Conservation (phyloP, 2,329 filamentous ascomycete species). For the Myotisia sp. region DNA sequence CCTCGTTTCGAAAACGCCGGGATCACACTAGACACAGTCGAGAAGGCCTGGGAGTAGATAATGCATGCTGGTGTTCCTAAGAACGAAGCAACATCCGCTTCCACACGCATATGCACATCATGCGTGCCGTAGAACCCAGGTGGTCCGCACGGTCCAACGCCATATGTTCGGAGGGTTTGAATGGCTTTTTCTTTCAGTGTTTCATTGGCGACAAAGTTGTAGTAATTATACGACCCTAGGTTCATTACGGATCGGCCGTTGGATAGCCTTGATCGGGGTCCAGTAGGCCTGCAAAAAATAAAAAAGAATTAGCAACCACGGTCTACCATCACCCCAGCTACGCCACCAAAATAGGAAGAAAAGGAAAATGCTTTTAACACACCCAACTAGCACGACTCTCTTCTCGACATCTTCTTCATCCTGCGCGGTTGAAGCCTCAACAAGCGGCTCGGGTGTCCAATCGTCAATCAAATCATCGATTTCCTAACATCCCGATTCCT, state of each 20-base stretch:
- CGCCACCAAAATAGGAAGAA: slow-evolving; percentile 1
- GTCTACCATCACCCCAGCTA: not conserved
- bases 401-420: slow-evolving; percentile 76
- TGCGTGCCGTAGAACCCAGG: slow-evolving; percentile 97
- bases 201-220: slow-evolving; percentile 91
- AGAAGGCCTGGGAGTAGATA: slow-evolving; percentile 91
- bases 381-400: slow-evolving; percentile 79
- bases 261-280: slow-evolving; percentile 74
- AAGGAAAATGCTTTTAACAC: slow-evolving; percentile 18
- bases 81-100: slow-evolving; percentile 82
- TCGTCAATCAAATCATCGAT: slow-evolving; percentile 95
- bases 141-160: slow-evolving; percentile 89
- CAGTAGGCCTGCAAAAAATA: slow-evolving; percentile 51
- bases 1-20: slow-evolving; percentile 94
- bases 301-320: slow-evolving; percentile 6
- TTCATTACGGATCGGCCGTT: slow-evolving; percentile 87
- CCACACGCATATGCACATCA: slow-evolving; percentile 94
- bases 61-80: slow-evolving; percentile 81
- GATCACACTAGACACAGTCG: slow-evolving; percentile 91
- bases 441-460: slow-evolving; percentile 88
- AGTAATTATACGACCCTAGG: slow-evolving; percentile 90
- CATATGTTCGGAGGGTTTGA: slow-evolving; percentile 83
- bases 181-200: slow-evolving; percentile 89
- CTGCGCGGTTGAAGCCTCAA: slow-evolving; percentile 54
- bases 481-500: slow-evolving; percentile 40